Evolutionary conservation across 805 yeast species (phyloP), one percentile per base, ranked within the genome.

Genomic region (Blastobotrys attinorum): DNA sequence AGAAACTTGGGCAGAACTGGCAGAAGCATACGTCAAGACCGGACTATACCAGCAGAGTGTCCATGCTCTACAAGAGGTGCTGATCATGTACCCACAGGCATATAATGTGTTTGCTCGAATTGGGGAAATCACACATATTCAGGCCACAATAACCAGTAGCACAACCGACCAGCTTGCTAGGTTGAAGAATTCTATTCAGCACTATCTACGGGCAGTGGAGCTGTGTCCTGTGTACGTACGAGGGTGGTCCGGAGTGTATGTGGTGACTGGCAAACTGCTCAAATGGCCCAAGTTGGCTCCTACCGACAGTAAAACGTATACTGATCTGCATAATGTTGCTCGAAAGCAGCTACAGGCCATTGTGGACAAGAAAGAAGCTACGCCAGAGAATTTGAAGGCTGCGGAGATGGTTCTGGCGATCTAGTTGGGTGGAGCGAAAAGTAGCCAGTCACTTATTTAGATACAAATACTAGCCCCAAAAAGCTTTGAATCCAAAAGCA

Each of bases 1-100:
- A 2, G 79, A 82, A 49, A 66, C 83, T 2, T 87, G 95, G 95
- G 70, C 78, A 39, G 95, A 85, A 61, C 67, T 88, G 44, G 82
- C 79, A 3, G 76, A 77, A 31, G 66, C 73, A n/a, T 90, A 90
- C 58, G 62, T 62, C 20, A 59, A 65, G 11, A 48, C 71, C 6
- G 88, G 88, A 1, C 78, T 79, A 55, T 79, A 73, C 51, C 81
- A 76, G 29, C 78, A 79, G 53, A 81, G 92, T 0, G 70, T 83
- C 4, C 77, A 71, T 58, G 71, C 85, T 44, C 71, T 74, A 22
- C 77, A 84, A 56, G 96, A 90, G 57, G 75, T 84, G 2, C 61
- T 89, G 13, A 56, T 84, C 27, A 69, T 75, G 20, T 72, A 71
- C 44, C 96, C 96, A 2, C 67, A 69, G 47, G 88, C 88, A 2